Base-by-base conservation (phyloP, 1,284 basidiomycete species). In the Pseudozyma flocculosa region DNA sequence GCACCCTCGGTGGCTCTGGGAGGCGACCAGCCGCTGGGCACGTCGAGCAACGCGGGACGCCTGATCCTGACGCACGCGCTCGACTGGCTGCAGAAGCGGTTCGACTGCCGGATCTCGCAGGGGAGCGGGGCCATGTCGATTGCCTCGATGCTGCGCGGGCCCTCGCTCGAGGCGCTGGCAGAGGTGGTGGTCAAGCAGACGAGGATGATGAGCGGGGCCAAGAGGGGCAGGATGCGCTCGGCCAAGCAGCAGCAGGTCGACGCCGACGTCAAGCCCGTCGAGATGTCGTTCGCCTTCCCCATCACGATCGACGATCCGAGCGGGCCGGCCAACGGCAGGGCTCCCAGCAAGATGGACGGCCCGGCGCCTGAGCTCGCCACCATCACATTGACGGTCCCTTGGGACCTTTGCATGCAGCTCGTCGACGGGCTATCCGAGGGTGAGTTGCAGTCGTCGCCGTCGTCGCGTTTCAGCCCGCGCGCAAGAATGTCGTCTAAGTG, bases 11-110 rank as follows among this genome's bases (percentile, higher is more conserved):
- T 54, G 23, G 42, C 24, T 11, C 11, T 40, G 23, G 48, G 53
- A 0, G 38, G 40, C 43, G 40, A 49, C 0, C 54, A 59, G 21
- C 49, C 53, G 29, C 34, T 59, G 17, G 40, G 36, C 15, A 43
- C 57, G 7, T n/a, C 41, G 0, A 44, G 39, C 22, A 65, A 65
- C 23, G 46, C 61, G 3, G 62, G 57, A 3, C 57, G 54, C 2
- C 19, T 48, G 3, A 49, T 65, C 32, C 50, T 65, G 26, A 48
- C 42, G 4, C 62, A 65, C 45, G 57, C 62, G 18, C 42, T 65
- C 5, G 62, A 65, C 19, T 65, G 62, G 62, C 54, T 65, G 13
- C 62, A 65, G 46, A 65, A 65, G 44, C 42, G 62, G 4, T 65
- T 65, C 42, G 62, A 65, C 41, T 65, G 62, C 40, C 48, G 62